phyloP scores from a whole-genome alignment of 306 rosid genomes.

The Urtica urens region DNA sequence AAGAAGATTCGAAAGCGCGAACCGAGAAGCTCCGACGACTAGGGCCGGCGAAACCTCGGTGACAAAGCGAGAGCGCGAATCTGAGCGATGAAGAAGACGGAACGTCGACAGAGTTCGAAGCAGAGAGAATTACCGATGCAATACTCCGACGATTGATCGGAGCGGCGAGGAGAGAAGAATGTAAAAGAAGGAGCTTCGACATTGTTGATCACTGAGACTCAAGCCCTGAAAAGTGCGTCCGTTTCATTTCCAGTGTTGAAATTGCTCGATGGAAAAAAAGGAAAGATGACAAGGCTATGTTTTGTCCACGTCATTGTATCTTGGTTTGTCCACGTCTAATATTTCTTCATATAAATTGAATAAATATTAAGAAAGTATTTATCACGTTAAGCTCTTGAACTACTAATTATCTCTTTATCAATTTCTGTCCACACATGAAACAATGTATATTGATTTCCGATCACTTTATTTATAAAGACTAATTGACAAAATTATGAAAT shows the following conservation, averaged over 20 bases:
- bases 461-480: no score
- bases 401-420: no score
- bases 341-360: no score
- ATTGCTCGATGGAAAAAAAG: neutral
- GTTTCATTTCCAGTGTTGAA: no score
- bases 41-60: constrained; percentile 1
- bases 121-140: constrained; percentile 4
- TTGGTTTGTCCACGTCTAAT: constrained; percentile 5
- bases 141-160: constrained; percentile 20
- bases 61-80: constrained; percentile 19
- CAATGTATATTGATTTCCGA: no score
- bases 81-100: constrained; percentile 7
- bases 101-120: constrained; percentile 1
- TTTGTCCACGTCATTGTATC: constrained; percentile 28
- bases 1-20: constrained; percentile 41
- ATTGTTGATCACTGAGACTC: constrained; percentile 23
- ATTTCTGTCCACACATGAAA: no score
- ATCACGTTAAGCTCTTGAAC: no score
- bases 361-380: no score
- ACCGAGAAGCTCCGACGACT: constrained; percentile 15
- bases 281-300: constrained; percentile 17
- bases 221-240: no score
- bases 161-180: constrained; percentile 28
- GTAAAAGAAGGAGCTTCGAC: constrained; percentile 51
- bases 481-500: no score